Conservation (phyloP, 306 rosid genomes). For the Cucurbita maxima region DNA sequence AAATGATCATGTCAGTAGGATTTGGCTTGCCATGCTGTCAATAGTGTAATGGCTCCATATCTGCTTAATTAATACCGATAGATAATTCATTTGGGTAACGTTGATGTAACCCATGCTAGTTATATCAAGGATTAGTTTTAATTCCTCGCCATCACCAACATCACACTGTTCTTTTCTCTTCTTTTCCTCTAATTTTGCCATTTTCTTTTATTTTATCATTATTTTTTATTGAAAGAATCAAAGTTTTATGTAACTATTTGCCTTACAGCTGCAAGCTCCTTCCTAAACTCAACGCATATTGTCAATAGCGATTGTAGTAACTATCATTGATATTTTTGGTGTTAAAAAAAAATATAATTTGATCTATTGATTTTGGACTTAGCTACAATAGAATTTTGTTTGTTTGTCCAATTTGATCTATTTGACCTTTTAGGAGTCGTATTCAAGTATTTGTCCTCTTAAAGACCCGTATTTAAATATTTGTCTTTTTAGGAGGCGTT, state of each 20-base stretch:
- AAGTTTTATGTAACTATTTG: background rate
- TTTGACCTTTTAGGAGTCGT: no score
- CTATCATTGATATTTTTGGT: no score
- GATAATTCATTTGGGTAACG: background rate
- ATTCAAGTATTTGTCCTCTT: no score
- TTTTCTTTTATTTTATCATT: background rate
- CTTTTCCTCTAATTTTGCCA: background rate
- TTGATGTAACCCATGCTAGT: background rate
- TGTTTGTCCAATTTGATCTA: no score
- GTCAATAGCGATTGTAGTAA: background rate
- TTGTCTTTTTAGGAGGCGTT: no score
- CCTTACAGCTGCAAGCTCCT: background rate
- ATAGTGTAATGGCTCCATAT: constrained; percentile 8
- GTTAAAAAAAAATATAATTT: no score
- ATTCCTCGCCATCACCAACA: background rate
- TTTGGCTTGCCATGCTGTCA: constrained; percentile 11
- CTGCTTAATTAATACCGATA: background rate
- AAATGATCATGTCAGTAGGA: background rate
- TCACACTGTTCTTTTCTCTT: background rate
- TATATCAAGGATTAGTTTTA: background rate
- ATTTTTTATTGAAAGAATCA: background rate
- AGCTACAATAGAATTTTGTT: no score
- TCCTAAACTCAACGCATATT: background rate
- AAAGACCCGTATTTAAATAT: no score
- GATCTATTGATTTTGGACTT: no score